These are phyloP conservation scores for Arthroderma sp. DNA, from an alignment of 2,329 filamentous ascomycete genomes.

Conservation along the genomic window DNA sequence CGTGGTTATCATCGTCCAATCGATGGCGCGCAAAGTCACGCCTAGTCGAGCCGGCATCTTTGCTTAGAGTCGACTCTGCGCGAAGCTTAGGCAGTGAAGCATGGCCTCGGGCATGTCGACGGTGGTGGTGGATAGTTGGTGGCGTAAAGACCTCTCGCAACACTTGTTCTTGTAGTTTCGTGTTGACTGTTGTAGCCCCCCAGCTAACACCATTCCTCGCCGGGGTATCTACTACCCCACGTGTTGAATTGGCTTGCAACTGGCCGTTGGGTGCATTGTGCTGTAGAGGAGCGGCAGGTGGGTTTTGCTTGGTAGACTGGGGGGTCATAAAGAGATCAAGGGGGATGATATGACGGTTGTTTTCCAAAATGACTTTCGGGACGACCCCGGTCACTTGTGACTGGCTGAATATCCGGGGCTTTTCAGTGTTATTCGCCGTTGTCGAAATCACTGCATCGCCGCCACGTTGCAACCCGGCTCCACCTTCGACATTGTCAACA, in stretches of 20 bases:
- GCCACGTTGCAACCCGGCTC: background rate
- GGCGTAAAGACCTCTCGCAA: slow-evolving; percentile 85
- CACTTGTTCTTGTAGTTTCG: slow-evolving; percentile 74
- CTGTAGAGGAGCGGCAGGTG: background rate
- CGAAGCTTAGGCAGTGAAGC: slow-evolving; percentile 46
- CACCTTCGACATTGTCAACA: slow-evolving; percentile 1
- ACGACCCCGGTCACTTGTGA: slow-evolving; percentile 62
- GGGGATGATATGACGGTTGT: slow-evolving; percentile 87
- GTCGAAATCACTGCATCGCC: background rate
- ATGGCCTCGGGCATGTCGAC: slow-evolving; percentile 52
- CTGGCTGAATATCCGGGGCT: slow-evolving; percentile 51
- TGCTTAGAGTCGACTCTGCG: slow-evolving; percentile 15
- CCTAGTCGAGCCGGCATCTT: background rate
- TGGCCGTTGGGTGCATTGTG: no score
- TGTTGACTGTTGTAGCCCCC: slow-evolving; percentile 87
- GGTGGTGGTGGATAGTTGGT: slow-evolving; percentile 67
- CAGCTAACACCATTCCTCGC: slow-evolving; percentile 39
- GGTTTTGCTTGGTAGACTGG: slow-evolving; percentile 13
- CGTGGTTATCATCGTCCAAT: background rate
- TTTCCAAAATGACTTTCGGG: slow-evolving; percentile 83
- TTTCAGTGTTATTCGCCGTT: background rate
- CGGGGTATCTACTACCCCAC: no score
- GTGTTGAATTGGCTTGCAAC: no score
- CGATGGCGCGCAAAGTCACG: no score
- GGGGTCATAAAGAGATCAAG: slow-evolving; percentile 62